These are phyloP conservation scores for Pythium coloratum DNA, from an alignment of 352 stramenopile species.

Conservation along the genomic window DNA sequence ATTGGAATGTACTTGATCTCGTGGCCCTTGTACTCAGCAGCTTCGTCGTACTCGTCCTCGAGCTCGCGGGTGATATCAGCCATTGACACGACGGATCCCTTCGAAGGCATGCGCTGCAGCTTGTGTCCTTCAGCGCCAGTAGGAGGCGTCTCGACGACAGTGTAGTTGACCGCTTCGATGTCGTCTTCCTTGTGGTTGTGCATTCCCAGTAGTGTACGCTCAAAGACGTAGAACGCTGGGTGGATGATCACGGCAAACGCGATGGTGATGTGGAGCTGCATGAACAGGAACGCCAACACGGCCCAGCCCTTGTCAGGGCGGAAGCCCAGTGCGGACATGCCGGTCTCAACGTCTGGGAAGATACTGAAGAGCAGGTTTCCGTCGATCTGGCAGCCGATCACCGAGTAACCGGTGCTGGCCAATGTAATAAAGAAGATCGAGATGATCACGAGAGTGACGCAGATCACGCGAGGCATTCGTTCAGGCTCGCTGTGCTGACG, in stretches of 20 bases:
- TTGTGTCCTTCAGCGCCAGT: no score
- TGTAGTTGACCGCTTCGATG: not conserved
- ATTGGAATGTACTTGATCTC: constrained; percentile 50
- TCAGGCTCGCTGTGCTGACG: constrained; percentile 29
- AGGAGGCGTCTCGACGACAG: no score
- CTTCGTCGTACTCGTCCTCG: constrained; percentile 32
- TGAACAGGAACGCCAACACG: constrained; percentile 34
- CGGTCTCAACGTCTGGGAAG: constrained; percentile 7
- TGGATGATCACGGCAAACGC: constrained; percentile 33
- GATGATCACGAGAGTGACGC: constrained; percentile 30
- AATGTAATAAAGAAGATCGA: constrained; percentile 28
- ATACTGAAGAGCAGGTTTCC: constrained; percentile 33
- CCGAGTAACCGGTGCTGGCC: constrained; percentile 22
- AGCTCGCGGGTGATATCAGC: constrained; percentile 32
- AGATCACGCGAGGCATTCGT: constrained; percentile 33
- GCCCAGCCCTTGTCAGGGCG: constrained; percentile 14
- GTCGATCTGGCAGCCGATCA: constrained; percentile 29
- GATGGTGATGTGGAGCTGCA: constrained; percentile 45
- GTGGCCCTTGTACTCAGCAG: constrained; percentile 40
- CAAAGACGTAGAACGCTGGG: constrained; percentile 29
- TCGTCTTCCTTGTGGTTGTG: constrained; percentile 9
- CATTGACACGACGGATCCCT: constrained; percentile 40
- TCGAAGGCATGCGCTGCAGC: no score
- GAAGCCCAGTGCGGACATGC: constrained; percentile 28
- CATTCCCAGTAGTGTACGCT: constrained; percentile 28